Conservation (phyloP, 2,329 filamentous ascomycete genomes). For the Didymella exigua region DNA sequence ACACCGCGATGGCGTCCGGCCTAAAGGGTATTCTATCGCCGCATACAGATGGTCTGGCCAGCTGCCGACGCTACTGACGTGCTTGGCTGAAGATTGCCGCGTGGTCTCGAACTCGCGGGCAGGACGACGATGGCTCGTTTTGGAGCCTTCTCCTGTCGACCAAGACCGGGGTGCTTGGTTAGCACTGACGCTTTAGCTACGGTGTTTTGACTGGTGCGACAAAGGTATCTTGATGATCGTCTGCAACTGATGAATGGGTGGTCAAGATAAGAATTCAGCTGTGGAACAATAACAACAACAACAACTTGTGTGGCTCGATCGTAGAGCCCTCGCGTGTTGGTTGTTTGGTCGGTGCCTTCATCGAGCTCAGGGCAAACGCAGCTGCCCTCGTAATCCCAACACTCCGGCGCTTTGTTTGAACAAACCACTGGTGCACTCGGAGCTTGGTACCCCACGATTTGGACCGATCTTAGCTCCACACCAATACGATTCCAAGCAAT, state of each 20-base stretch:
- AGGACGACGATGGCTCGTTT: neutral
- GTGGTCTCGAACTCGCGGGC: constrained; percentile 1
- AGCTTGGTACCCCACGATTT: constrained; percentile 10
- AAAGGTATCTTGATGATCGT: neutral
- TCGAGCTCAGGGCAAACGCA: neutral
- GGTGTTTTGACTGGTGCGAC: neutral
- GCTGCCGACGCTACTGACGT: neutral
- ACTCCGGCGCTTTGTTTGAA: neutral
- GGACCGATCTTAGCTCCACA: neutral
- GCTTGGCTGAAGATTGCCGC: constrained; percentile 1
- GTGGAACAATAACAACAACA: too few relatives aligned
- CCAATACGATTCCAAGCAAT: constrained; percentile 5
- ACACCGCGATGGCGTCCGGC: neutral
- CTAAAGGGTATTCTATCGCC: neutral
- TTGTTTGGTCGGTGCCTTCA: neutral
- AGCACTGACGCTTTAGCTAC: neutral
- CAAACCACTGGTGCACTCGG: neutral
- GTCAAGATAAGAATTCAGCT: neutral
- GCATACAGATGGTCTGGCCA: neutral
- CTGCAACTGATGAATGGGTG: neutral
- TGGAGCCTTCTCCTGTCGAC: constrained; percentile 1
- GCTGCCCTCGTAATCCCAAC: neutral
- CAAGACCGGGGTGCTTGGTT: constrained; percentile 1
- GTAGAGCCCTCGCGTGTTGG: neutral
- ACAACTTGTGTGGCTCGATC: too few relatives aligned